A percentile compares a stretch with the other conserved stretches of the same genome.
Evolutionary conservation across 2,329 filamentous ascomycete species (phyloP).

Genomic region (Penicillium sp.): DNA sequence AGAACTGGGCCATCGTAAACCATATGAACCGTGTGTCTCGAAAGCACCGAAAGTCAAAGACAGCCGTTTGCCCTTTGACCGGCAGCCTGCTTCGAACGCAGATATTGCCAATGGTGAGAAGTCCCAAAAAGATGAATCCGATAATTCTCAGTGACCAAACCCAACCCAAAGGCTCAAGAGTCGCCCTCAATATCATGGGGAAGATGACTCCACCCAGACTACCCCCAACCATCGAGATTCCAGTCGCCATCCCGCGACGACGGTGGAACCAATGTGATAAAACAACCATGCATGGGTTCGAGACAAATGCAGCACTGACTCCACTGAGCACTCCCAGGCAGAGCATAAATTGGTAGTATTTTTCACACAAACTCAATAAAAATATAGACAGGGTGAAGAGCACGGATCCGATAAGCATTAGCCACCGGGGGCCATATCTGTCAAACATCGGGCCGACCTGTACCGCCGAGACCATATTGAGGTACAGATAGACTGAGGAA

Average conservation of each 20-base stretch:
- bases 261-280: constrained; percentile 41
- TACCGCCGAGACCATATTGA: constrained; percentile 47
- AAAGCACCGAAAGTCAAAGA: not conserved
- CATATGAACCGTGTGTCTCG: not conserved
- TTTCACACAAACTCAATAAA: constrained; percentile 47
- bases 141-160: constrained; percentile 40
- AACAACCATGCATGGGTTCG: constrained; percentile 38
- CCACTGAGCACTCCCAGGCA: constrained; percentile 38
- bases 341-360: constrained; percentile 53
- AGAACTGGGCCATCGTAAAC: not conserved
- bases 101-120: constrained; percentile 4
- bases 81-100: constrained; percentile 2
- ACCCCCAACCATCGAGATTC: constrained; percentile 34
- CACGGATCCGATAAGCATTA: constrained; percentile 40
- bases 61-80: not conserved
- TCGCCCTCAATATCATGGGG: constrained; percentile 31
- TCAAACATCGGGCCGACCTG: constrained; percentile 53
- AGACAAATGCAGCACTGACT: constrained; percentile 33
- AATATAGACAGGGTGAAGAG: constrained; percentile 44
- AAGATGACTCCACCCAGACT: constrained; percentile 35
- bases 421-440: constrained; percentile 45
- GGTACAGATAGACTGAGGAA: constrained; percentile 47
- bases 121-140: constrained; percentile 26
- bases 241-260: constrained; percentile 34
- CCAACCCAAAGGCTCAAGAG: constrained; percentile 32